Percentiles rank a stretch among this genome's conserved stretches.
These are phyloP conservation scores for Ustilago loliicola DNA, from an alignment of 1,284 basidiomycete species.

Conservation along the genomic window DNA sequence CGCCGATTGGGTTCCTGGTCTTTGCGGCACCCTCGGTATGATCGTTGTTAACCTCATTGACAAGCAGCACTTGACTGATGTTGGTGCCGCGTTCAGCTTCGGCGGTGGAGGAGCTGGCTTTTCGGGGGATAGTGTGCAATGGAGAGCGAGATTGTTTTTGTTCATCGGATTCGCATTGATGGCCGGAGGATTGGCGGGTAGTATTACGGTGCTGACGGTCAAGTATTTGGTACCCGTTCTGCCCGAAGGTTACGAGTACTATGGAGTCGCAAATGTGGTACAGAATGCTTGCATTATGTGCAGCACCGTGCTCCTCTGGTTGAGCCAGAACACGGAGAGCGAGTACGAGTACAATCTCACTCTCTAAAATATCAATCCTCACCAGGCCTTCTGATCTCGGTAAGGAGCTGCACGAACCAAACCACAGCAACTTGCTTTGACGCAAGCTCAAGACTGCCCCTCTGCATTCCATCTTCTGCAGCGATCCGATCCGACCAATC, in stretches of 20 bases:
- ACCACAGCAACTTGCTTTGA: too few relatives aligned
- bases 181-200: constrained; percentile 94
- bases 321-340: constrained; percentile 81
- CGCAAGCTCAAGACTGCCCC: too few relatives aligned
- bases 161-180: constrained; percentile 97
- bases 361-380: constrained; percentile 72
- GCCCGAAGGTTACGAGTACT: constrained; percentile 83
- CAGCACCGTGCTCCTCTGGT: constrained; percentile 86
- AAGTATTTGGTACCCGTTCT: constrained; percentile 88
- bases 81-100: constrained; percentile 58
- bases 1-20: constrained; percentile 94
- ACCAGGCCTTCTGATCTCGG: too few relatives aligned
- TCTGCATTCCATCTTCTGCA: too few relatives aligned
- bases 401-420: too few relatives aligned
- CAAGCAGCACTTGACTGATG: constrained; percentile 85
- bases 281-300: constrained; percentile 94
- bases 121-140: constrained; percentile 79
- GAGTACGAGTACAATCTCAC: constrained; percentile 91
- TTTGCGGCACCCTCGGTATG: constrained; percentile 93
- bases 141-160: constrained; percentile 87
- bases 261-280: constrained; percentile 92
- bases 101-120: constrained; percentile 72
- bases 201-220: constrained; percentile 87
- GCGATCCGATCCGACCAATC: too few relatives aligned
- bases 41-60: constrained; percentile 93